phyloP scores from a whole-genome alignment of 371 early-diverging fungal genomes.

The Basidiobolus heterosporus region DNA sequence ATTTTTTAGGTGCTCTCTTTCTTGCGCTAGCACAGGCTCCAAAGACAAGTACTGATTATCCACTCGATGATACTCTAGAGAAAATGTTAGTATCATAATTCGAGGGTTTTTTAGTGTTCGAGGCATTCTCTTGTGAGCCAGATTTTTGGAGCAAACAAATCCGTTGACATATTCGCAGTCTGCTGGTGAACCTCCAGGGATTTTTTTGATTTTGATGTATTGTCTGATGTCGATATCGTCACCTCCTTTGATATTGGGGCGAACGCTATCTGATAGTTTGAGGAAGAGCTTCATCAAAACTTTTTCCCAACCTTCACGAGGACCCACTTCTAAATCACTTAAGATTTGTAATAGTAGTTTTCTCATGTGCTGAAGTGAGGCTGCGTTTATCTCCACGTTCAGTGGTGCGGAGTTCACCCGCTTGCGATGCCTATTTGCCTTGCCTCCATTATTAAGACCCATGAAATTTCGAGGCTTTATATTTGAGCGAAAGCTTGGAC shows the following conservation, averaged over 20 bases:
- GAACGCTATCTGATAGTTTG: slow-evolving; percentile 42
- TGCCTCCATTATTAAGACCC: too few species aligned
- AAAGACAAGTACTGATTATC: slow-evolving; percentile 66
- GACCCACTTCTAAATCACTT: slow-evolving; percentile 12
- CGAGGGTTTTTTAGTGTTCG: slow-evolving; percentile 41
- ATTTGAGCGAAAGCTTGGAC: too few species aligned
- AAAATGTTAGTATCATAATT: slow-evolving; percentile 69
- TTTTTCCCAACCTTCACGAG: slow-evolving; percentile 44
- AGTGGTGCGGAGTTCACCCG: background rate
- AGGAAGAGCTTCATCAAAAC: slow-evolving; percentile 48
- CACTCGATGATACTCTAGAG: slow-evolving; percentile 69
- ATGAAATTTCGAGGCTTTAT: too few species aligned
- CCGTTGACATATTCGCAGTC: slow-evolving; percentile 68
- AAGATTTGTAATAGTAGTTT: slow-evolving; percentile 35
- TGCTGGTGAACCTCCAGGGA: slow-evolving; percentile 63
- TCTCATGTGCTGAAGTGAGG: slow-evolving; percentile 45
- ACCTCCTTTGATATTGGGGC: slow-evolving; percentile 45
- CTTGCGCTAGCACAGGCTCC: slow-evolving; percentile 67
- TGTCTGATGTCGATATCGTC: slow-evolving; percentile 76
- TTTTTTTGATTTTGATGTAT: slow-evolving; percentile 80
- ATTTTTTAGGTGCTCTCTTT: slow-evolving; percentile 60
- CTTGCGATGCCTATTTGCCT: too few species aligned
- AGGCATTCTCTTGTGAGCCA: slow-evolving; percentile 78
- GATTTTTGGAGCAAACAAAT: slow-evolving; percentile 69
- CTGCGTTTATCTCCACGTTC: slow-evolving; percentile 29